Conservation (phyloP, 768 basidiomycete genomes). For the Auricularia heimuer region DNA sequence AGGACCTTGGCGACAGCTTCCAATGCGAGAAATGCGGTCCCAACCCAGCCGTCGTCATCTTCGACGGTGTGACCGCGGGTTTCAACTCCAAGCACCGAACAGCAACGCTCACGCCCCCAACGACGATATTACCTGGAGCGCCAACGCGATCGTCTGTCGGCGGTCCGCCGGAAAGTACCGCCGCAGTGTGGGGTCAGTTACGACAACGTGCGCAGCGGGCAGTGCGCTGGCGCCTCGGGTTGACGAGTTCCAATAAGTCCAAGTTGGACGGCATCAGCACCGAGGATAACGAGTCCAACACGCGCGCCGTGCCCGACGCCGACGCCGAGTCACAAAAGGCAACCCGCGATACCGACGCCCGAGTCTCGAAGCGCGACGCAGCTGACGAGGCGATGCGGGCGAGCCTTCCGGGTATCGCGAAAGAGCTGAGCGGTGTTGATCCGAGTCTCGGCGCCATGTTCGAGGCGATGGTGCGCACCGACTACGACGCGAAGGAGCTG, state of each 20-base stretch:
- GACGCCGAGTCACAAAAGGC: background rate
- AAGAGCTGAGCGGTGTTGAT: background rate
- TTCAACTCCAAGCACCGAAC: background rate
- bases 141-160: background rate
- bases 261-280: too few relatives aligned
- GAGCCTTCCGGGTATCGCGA: background rate
- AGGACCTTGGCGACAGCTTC: constrained; percentile 8
- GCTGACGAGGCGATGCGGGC: background rate
- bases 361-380: background rate
- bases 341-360: background rate
- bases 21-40: constrained; percentile 10
- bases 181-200: background rate
- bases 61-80: constrained; percentile 6
- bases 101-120: background rate
- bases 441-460: background rate
- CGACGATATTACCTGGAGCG: background rate
- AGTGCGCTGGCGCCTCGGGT: too few relatives aligned
- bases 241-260: too few relatives aligned
- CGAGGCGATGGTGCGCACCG: background rate
- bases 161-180: background rate
- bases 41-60: constrained; percentile 9
- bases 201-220: background rate
- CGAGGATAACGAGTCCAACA: too few relatives aligned
- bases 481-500: background rate
- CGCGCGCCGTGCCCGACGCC: too few relatives aligned